Evolutionary conservation across 225 moss, liverwort and hornwort genomes (phyloP), one percentile per base, ranked within the genome.

Genomic region (Physcomitrium patens): DNA sequence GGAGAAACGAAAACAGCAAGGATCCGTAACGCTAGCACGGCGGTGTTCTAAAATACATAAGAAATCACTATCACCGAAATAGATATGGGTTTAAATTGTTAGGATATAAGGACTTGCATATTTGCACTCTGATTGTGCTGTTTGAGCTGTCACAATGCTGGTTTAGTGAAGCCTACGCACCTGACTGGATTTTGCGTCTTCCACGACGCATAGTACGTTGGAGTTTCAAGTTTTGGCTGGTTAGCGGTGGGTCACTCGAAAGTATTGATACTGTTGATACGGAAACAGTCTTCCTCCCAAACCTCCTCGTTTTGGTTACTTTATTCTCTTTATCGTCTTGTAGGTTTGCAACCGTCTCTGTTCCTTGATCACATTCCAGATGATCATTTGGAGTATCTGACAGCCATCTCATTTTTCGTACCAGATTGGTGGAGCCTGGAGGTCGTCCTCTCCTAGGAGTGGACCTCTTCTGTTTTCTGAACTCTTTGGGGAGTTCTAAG

Each of bases 391-490:
- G 69, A 41, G 16, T 59, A 24, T 78, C 63, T 57, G 81, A 73
- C 58, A 78, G 70, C 83, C 81, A 83, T 26, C 67, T 78, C 62
- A 76, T 46, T 73, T 73, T 83, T 54, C 69, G 75, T 67, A 65
- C 63, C 63, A 80, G 69, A 17, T 76, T 24, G 69, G 22, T 72
- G 69, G 83, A 80, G 52, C 47, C 70, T 67, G 72, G 61, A 79
- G 79, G 73, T 59, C 62, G 67, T 66, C 79, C 82, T 79, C 82
- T 73, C 77, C 68, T 79, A 19, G 84, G 56, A 59, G 55, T 74
- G 64, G 87, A 87, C 74, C 84, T 87, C 81, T 77, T 87, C 71
- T 87, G 79, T 72, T 77, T 82, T 28, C 63, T 74, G 68, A 84
- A 61, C 68, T 81, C 76, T 76, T 70, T 63, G 24, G 79, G 77